These are phyloP conservation scores for Eucalyptus marginata DNA, from an alignment of 345 rosid species.

Conservation along the genomic window DNA sequence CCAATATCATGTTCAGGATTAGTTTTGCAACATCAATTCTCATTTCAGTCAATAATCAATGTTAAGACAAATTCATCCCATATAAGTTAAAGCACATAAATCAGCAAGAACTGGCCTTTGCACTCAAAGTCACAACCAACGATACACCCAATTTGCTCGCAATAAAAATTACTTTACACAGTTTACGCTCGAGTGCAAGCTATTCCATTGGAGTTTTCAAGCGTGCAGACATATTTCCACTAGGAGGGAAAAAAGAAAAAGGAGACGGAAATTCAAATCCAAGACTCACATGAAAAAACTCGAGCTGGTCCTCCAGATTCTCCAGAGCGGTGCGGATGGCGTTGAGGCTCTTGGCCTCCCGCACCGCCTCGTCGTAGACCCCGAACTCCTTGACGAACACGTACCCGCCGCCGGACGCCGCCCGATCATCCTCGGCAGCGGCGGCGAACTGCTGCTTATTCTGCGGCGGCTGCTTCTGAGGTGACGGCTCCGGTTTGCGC, in stretches of 20 bases:
- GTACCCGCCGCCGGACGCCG: conserved; percentile 39
- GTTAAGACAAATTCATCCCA: neutral
- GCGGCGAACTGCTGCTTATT: neutral
- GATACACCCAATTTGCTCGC: neutral
- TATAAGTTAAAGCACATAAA: neutral
- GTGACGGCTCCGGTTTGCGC: neutral
- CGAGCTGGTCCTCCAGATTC: conserved; percentile 96
- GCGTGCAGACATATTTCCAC: neutral
- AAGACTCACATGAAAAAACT: conserved; percentile 60
- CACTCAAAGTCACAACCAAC: neutral
- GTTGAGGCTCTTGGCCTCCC: conserved; percentile 85
- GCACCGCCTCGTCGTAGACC: conserved; percentile 42
- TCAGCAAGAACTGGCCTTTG: neutral
- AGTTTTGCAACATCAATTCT: neutral
- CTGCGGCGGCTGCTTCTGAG: neutral
- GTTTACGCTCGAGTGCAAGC: neutral
- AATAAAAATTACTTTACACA: neutral
- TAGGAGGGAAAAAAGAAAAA: neutral
- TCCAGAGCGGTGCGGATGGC: conserved; percentile 86
- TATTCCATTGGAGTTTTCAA: neutral
- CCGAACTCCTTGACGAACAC: conserved; percentile 74
- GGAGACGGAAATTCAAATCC: neutral
- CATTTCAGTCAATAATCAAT: neutral
- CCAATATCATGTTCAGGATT: neutral
- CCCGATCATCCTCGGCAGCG: conserved; percentile 19